Conservation (phyloP, 768 basidiomycete species). For the Amanita pallidorosea region DNA sequence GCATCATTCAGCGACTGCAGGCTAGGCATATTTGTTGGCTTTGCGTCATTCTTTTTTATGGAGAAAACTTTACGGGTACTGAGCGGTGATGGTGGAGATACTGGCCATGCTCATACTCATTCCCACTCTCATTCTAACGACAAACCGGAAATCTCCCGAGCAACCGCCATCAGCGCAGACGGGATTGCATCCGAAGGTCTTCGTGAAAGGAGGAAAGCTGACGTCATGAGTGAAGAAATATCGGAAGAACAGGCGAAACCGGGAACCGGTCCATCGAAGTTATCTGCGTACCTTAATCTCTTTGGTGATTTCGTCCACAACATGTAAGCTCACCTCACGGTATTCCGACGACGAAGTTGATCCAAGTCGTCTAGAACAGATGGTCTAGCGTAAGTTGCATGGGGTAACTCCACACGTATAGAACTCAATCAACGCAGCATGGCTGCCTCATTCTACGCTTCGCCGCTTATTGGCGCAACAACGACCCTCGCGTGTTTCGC, state of each 20-base stretch:
- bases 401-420: background rate
- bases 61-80: slow-evolving; percentile 85
- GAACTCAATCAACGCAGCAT: slow-evolving; percentile 37
- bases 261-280: slow-evolving; percentile 54
- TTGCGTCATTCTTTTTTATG: slow-evolving; percentile 87
- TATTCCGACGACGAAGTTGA: background rate
- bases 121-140: slow-evolving; percentile 31
- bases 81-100: slow-evolving; percentile 44
- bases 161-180: slow-evolving; percentile 25
- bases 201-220: slow-evolving; percentile 31
- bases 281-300: slow-evolving; percentile 87
- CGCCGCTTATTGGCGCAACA: slow-evolving; percentile 85
- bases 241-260: slow-evolving; percentile 16
- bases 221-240: slow-evolving; percentile 9
- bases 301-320: slow-evolving; percentile 94
- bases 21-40: slow-evolving; percentile 75
- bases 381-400: slow-evolving; percentile 65
- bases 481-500: slow-evolving; percentile 94
- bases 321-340: slow-evolving; percentile 39
- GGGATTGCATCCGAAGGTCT: slow-evolving; percentile 37
- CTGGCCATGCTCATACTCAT: slow-evolving; percentile 53
- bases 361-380: slow-evolving; percentile 54
- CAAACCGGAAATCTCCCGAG: slow-evolving; percentile 18
- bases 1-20: slow-evolving; percentile 20
- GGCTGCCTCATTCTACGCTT: slow-evolving; percentile 97